A percentile compares a stretch with the other conserved stretches of the same genome.
phyloP scores from a whole-genome alignment of 192 early-diverging fungal species.

The Pilobolus umbonatus region DNA sequence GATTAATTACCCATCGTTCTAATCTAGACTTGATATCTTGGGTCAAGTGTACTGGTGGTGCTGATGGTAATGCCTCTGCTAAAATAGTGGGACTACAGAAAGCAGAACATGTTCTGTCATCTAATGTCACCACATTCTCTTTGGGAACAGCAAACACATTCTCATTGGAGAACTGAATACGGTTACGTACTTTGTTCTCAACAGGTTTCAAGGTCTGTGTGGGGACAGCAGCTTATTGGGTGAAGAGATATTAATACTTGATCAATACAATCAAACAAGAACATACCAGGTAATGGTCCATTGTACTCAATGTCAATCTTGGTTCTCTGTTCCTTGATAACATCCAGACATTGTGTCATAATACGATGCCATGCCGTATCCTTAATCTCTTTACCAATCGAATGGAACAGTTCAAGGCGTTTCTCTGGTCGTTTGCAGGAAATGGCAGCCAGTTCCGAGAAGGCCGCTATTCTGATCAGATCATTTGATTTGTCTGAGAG shows the following conservation, averaged over 20 bases:
- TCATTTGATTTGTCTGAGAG: not conserved
- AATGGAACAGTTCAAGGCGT: constrained; percentile 4
- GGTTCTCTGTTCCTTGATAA: constrained; percentile 10
- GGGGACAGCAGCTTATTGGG: not conserved
- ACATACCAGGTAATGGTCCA: not conserved
- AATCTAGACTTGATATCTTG: too few species aligned
- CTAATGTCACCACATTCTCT: not conserved
- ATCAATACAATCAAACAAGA: not conserved
- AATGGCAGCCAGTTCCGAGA: constrained; percentile 15
- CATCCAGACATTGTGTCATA: constrained; percentile 1
- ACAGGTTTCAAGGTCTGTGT: not conserved
- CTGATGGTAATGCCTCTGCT: not conserved
- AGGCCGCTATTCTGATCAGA: not conserved
- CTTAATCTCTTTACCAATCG: not conserved
- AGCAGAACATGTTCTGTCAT: constrained; percentile 2
- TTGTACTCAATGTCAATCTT: constrained; percentile 17
- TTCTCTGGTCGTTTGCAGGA: not conserved
- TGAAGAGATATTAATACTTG: not conserved
- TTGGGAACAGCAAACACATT: not conserved
- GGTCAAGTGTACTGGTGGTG: too few species aligned
- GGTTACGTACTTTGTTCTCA: not conserved
- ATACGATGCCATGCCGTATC: constrained; percentile 16
- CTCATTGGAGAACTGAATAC: not conserved
- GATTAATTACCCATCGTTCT: too few species aligned
- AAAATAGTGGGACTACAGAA: not conserved